These are phyloP conservation scores for Trichoderma sp. DNA, from an alignment of 2,329 filamentous ascomycete species.

Conservation along the genomic window DNA sequence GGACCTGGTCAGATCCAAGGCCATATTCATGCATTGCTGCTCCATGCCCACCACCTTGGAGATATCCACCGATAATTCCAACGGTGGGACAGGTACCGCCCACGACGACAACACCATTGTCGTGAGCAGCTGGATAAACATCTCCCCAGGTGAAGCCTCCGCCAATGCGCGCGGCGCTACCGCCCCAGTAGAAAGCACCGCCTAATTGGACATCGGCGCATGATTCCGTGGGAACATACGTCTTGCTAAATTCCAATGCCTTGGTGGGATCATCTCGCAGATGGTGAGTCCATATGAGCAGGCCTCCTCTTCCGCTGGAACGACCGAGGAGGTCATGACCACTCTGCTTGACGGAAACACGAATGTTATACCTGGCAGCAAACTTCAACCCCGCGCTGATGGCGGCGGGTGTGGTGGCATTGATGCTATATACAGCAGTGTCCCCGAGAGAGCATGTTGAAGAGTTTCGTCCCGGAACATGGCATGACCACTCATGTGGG, in stretches of 20 bases:
- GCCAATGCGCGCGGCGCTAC: constrained; percentile 35
- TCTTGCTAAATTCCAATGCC: neutral
- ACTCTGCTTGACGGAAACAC: too few relatives aligned
- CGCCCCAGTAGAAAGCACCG: constrained; percentile 27
- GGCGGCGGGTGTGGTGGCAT: too few relatives aligned
- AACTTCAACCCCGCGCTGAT: too few relatives aligned
- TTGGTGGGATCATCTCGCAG: neutral
- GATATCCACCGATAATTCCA: constrained; percentile 37
- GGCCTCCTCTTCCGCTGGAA: too few relatives aligned
- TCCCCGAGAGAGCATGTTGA: neutral
- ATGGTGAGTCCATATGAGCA: neutral
- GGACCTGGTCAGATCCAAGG: constrained; percentile 43
- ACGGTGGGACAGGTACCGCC: constrained; percentile 30
- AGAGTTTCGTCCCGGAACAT: neutral
- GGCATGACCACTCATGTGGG: neutral
- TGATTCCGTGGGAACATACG: neutral
- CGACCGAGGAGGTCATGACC: too few relatives aligned
- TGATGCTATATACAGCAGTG: neutral
- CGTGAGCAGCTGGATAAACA: constrained; percentile 32
- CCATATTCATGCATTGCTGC: constrained; percentile 39
- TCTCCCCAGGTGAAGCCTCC: constrained; percentile 36
- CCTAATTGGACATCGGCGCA: neutral
- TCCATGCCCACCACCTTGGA: constrained; percentile 42
- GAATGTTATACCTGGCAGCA: too few relatives aligned
- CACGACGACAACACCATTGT: constrained; percentile 35